Base-by-base conservation (phyloP, 2,329 filamentous ascomycete species). In the Fusarium clavum region DNA sequence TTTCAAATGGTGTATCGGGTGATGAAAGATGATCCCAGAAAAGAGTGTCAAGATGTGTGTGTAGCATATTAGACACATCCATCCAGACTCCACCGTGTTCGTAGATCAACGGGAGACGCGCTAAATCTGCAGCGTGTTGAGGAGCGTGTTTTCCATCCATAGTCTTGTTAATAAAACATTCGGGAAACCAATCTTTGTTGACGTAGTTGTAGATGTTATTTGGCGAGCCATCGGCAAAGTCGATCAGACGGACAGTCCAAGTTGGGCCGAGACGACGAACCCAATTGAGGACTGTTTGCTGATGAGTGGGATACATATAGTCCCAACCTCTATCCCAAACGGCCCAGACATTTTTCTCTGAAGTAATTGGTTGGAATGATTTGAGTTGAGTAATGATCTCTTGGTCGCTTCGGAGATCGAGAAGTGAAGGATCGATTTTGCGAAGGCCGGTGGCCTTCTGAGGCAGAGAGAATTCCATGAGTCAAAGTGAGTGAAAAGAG, bases 71-170 rank as follows among this genome's bases (percentile, higher is more conserved):
- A 2, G 81, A 81, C 1, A 79, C 80, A 14, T 85, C 83, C 54
- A 84, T 78, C 77, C 79, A 84, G 3, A 82, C 76, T 1, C 83
- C 83, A 0, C 82, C 83, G 32, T 83, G 77, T 9, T 79, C 70
- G 55, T 78, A 81, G 4, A 85, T 59, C 5, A 82, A 71, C 0
- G 82, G 78, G 0, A 84, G 77, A 1, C 85, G 81, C 8, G 86
- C 74, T 1, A 86, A 76, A 55, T 87, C 85, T 5, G 82, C 82
- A 1, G 78, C 80, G 64, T 87, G 85, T 3, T 81, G 82, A 1
- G 81, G 80, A 4, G 78, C 75, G 47, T 78, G 44, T 48, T 62
- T 78, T 74, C 83, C 82, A 18, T 78, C 73, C 81, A 85, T 83
- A 0, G 74, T 81, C 74, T 77, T 65, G 8, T 73, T 57, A 6